Conservation (phyloP, 371 early-diverging fungal genomes). For the Parasitella parasitica region DNA sequence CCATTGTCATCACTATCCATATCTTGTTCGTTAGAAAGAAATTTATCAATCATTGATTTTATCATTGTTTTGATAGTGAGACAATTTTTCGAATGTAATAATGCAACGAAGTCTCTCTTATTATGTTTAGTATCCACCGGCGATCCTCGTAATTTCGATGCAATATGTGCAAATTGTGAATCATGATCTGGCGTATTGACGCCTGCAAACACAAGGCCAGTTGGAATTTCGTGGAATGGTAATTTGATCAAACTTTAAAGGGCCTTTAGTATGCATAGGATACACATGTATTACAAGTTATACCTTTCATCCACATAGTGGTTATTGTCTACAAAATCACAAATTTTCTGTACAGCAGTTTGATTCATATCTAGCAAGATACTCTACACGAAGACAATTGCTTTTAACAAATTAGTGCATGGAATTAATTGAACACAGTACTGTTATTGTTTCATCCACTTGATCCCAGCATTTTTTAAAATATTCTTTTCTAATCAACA, state of each 20-base stretch:
- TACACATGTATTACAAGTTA: neutral
- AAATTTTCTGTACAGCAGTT: constrained; percentile 35
- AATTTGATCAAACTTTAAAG: constrained; percentile 22
- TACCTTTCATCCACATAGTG: constrained; percentile 26
- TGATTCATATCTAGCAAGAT: constrained; percentile 57
- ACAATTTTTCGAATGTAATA: constrained; percentile 70
- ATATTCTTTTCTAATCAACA: constrained; percentile 35
- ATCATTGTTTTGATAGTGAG: constrained; percentile 54
- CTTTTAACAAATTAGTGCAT: neutral
- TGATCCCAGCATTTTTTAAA: constrained; percentile 45
- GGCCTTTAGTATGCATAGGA: too few species aligned
- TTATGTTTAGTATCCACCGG: constrained; percentile 26
- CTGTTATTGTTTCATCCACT: constrained; percentile 42
- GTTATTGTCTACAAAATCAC: constrained; percentile 51
- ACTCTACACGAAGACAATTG: constrained; percentile 19
- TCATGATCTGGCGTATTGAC: constrained; percentile 52
- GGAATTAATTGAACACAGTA: too few species aligned
- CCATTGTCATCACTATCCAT: constrained; percentile 20
- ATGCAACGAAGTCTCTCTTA: constrained; percentile 52
- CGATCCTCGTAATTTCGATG: constrained; percentile 35
- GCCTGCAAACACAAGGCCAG: constrained; percentile 70
- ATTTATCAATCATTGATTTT: constrained; percentile 63
- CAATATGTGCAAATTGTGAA: constrained; percentile 49
- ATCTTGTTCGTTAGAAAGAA: constrained; percentile 26
- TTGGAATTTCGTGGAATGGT: constrained; percentile 65